Conservation (phyloP, 2,329 filamentous ascomycete species). For the Cladophialophora exuberans region DNA sequence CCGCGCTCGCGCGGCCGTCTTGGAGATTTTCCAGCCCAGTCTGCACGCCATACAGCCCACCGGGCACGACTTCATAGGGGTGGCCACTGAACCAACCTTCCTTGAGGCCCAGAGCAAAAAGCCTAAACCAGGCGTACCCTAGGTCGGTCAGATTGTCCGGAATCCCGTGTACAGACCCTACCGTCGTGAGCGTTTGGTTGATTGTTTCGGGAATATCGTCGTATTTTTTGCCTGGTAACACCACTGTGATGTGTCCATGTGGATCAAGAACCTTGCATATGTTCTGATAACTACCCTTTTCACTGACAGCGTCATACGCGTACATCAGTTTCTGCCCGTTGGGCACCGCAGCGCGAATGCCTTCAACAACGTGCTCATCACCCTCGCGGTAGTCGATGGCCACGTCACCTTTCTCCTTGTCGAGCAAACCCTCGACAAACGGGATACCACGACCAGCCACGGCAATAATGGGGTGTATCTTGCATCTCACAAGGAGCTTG, state of each 20-base stretch:
- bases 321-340: constrained; percentile 49
- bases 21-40: constrained; percentile 59
- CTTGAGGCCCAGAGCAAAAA: constrained; percentile 50
- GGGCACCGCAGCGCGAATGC: constrained; percentile 49
- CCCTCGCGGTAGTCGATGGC: constrained; percentile 65
- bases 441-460: constrained; percentile 58
- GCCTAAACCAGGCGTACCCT: constrained; percentile 49
- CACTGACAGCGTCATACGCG: constrained; percentile 62
- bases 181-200: constrained; percentile 24
- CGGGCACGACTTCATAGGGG: constrained; percentile 54
- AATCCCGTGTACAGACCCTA: constrained; percentile 28
- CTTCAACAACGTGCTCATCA: constrained; percentile 53
- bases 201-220: constrained; percentile 27
- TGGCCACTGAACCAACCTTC: constrained; percentile 56
- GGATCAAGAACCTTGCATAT: constrained; percentile 49
- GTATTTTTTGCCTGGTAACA: constrained; percentile 26
- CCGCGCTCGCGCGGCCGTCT: constrained; percentile 63
- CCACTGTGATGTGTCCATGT: constrained; percentile 25
- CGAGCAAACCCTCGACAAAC: constrained; percentile 58
- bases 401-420: constrained; percentile 57
- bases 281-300: constrained; percentile 54
- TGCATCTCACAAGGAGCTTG: constrained; percentile 58
- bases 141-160: constrained; percentile 42
- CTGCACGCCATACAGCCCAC: constrained; percentile 60
- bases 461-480: constrained; percentile 65